These are phyloP conservation scores for Mortierella sp. DNA, from an alignment of 371 early-diverging fungal species.

Conservation along the genomic window DNA sequence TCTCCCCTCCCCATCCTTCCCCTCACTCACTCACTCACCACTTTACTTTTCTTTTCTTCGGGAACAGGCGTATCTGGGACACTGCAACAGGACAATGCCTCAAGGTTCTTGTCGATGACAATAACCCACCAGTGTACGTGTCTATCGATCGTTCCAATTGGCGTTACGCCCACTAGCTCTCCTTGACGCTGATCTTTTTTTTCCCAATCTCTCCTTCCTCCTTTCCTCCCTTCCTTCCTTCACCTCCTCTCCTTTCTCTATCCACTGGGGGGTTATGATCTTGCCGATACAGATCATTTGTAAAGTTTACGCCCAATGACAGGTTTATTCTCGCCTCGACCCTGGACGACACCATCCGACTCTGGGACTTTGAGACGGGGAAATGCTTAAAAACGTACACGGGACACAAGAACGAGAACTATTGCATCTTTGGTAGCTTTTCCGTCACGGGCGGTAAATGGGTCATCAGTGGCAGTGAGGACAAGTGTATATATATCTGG, in stretches of 20 bases:
- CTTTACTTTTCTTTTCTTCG: constrained; percentile 9
- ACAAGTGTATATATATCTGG: constrained; percentile 94
- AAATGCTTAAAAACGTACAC: constrained; percentile 94
- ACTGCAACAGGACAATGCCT: constrained; percentile 95
- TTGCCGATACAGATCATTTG: constrained; percentile 78
- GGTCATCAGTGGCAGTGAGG: constrained; percentile 97
- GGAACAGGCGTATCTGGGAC: constrained; percentile 94
- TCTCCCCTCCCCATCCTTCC: neutral
- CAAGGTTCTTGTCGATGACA: constrained; percentile 94
- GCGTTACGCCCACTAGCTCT: neutral
- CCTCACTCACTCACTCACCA: neutral
- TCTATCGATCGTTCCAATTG: no score
- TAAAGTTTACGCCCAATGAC: constrained; percentile 98
- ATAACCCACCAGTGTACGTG: constrained; percentile 90
- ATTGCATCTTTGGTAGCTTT: constrained; percentile 93
- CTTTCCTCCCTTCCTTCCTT: neutral
- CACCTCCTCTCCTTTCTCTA: neutral
- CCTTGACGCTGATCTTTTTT: neutral
- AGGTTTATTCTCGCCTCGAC: constrained; percentile 97
- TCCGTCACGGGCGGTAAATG: constrained; percentile 95
- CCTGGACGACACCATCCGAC: constrained; percentile 90
- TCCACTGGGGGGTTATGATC: neutral
- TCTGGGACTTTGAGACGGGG: constrained; percentile 95
- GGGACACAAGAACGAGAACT: constrained; percentile 92
- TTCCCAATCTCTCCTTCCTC: neutral